These are phyloP conservation scores for Phytophthora tubulina DNA, from an alignment of 352 stramenopile genomes.

Conservation along the genomic window DNA sequence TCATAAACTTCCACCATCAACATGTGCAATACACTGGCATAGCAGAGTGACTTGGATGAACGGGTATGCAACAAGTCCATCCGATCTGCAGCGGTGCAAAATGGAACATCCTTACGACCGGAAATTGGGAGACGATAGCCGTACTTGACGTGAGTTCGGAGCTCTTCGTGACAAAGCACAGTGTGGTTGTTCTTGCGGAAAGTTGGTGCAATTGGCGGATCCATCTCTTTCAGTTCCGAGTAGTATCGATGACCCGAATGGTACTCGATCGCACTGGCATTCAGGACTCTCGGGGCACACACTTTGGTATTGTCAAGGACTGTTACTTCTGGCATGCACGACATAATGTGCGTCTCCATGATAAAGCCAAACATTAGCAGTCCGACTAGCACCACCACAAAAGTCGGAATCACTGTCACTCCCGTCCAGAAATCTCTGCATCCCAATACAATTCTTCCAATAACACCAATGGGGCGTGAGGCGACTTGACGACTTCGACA, in stretches of 20 bases:
- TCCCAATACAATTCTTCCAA: background rate
- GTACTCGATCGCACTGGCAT: slow-evolving; percentile 15
- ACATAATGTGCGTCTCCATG: slow-evolving; percentile 15
- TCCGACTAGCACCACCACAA: slow-evolving; percentile 16
- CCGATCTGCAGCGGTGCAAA: slow-evolving; percentile 53
- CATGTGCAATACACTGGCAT: slow-evolving; percentile 65
- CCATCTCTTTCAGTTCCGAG: slow-evolving; percentile 16
- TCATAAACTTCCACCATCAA: slow-evolving; percentile 63
- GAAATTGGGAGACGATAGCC: slow-evolving; percentile 61
- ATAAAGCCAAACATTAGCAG: slow-evolving; percentile 19
- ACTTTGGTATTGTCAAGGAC: background rate
- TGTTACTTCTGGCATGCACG: background rate
- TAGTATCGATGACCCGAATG: slow-evolving; percentile 25
- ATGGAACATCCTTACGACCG: slow-evolving; percentile 49
- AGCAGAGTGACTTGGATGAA: slow-evolving; percentile 46
- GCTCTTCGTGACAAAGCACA: slow-evolving; percentile 24
- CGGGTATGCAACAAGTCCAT: slow-evolving; percentile 45
- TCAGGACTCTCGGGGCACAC: slow-evolving; percentile 9
- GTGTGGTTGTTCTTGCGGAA: slow-evolving; percentile 32
- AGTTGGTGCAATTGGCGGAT: slow-evolving; percentile 12
- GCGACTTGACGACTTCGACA: background rate
- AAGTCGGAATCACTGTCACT: slow-evolving; percentile 13
- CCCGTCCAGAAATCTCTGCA: slow-evolving; percentile 17
- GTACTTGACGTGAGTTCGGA: background rate
- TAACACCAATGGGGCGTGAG: background rate